Percentiles rank a stretch among this genome's conserved stretches.
phyloP scores from a whole-genome alignment of 768 basidiomycete species.

The Stropharia rugosoannulata region DNA sequence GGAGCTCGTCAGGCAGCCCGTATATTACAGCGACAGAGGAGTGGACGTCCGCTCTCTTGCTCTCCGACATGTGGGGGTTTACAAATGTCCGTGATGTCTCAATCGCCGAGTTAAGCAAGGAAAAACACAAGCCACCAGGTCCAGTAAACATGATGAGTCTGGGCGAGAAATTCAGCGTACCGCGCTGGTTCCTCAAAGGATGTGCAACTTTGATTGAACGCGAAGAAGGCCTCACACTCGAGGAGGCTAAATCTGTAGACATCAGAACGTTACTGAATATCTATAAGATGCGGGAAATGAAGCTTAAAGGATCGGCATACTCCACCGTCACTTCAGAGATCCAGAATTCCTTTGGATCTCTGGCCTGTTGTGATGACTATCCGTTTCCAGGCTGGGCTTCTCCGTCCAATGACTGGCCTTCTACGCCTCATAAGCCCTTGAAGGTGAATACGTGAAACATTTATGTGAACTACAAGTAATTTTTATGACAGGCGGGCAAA shows the following conservation, averaged over 20 bases:
- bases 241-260: not conserved
- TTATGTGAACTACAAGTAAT: too few species aligned
- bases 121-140: not conserved
- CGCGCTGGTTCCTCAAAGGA: not conserved
- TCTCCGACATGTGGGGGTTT: not conserved
- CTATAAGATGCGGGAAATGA: not conserved
- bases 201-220: not conserved
- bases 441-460: too few species aligned
- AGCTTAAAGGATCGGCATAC: not conserved
- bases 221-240: not conserved
- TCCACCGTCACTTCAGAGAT: too few species aligned
- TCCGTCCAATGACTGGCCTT: too few species aligned
- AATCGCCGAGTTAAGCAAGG: not conserved
- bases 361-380: too few species aligned
- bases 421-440: too few species aligned
- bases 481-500: too few species aligned
- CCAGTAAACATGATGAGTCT: not conserved
- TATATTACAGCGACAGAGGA: not conserved
- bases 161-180: not conserved
- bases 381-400: too few species aligned
- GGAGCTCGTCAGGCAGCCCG: too few species aligned
- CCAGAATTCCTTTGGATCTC: too few species aligned
- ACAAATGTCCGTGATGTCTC: not conserved
- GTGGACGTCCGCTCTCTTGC: not conserved
- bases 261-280: not conserved